Base-by-base conservation (phyloP, 768 basidiomycete genomes). In the Termitomyces sp. region DNA sequence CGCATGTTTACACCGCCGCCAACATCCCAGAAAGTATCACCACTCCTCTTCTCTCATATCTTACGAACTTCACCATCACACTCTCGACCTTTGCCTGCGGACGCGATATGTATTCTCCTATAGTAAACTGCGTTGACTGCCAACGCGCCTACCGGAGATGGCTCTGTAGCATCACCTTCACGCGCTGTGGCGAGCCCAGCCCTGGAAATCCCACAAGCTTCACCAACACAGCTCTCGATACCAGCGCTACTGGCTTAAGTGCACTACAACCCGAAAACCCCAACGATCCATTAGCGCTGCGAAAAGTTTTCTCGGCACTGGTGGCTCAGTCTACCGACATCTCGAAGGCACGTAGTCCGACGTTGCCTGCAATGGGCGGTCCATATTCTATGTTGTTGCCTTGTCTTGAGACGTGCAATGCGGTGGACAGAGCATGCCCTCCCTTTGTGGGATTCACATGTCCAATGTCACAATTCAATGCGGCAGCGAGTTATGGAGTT, bases 71-170 rank as follows among this genome's bases (percentile, higher is more conserved):
- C 69, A 87, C 90, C 1, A 77, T 78, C 1, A 79, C 82, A 19
- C 81, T 95, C 9, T 77, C 80, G 32, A 88, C 87, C 3, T 82
- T 85, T 58, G 81, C 90, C 1, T 94, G 93, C 66, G 89, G 89
- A 17, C 80, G 89, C 28, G 91, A 93, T 65, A 65, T 76, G 54
- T 95, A 92, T 72, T 92, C 89, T 6, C 87, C 88, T 0, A 69
- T 93, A 21, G 82, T 89, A 27, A 81, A 83, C 3, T 95, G 93
- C 64, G 76, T 80, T 14, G 86, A 89, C 67, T 94, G 92, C 63
- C 81, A 86, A 59, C 68, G 69, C 21, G 83, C 82, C 23, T 95
- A 94, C 67, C 79, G 87, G 34, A 75, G 72, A 34, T 95, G 91
- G 91, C 78, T 89, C 34, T 95, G 93, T 70, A 67, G 82, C 21